A percentile compares a stretch with the other conserved stretches of the same genome.
Conservation (phyloP, 1,284 basidiomycete genomes). For the Trichosporon sp. region DNA sequence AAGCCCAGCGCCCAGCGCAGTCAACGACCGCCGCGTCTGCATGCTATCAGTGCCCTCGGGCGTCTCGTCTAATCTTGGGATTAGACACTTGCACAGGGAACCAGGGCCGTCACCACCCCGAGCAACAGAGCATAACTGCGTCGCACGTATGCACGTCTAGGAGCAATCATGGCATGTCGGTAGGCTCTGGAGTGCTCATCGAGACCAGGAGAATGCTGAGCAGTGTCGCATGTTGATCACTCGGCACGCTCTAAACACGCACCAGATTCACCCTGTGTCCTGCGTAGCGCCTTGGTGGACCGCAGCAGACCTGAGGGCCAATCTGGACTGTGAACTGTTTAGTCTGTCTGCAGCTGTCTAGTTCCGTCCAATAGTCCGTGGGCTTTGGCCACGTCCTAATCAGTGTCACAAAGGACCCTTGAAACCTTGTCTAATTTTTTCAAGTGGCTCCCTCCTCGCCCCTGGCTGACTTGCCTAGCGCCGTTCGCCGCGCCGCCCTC, state of each 20-base stretch:
- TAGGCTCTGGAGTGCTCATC: not conserved
- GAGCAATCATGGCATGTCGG: not conserved
- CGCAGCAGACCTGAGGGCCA: not conserved
- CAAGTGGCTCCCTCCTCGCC: not conserved
- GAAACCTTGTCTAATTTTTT: conserved; percentile 15
- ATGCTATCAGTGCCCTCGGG: not conserved
- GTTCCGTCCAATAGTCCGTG: not conserved
- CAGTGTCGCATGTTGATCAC: conserved; percentile 18
- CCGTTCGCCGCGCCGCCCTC: conserved; percentile 4
- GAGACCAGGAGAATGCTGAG: not conserved
- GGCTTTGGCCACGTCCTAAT: not conserved
- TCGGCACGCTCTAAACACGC: conserved; percentile 9
- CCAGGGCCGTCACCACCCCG: not conserved
- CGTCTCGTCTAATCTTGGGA: not conserved
- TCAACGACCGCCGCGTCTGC: not conserved
- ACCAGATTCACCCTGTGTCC: not conserved
- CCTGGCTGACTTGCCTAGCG: not conserved
- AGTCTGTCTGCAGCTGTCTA: not conserved
- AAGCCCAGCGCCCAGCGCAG: not conserved
- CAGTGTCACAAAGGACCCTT: conserved; percentile 19
- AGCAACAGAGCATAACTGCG: not conserved
- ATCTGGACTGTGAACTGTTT: no score
- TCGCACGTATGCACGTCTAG: conserved; percentile 4
- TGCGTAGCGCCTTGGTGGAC: not conserved
- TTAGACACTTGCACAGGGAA: not conserved